Conservation (phyloP, 192 early-diverging fungal genomes). For the Coemansia sp. region DNA sequence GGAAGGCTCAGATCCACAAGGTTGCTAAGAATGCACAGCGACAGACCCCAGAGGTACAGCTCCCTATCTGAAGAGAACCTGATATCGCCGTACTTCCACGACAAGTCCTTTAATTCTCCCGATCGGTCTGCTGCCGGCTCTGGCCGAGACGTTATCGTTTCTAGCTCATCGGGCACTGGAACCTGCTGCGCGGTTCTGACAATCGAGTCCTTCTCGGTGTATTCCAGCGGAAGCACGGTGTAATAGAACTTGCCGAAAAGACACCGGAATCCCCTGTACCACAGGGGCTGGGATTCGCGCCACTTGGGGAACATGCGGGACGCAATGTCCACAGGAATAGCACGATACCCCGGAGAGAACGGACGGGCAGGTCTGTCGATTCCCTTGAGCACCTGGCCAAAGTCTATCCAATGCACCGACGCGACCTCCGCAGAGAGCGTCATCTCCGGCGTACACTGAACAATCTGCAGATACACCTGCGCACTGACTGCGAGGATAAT, state of each 20-base stretch:
- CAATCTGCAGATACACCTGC: slow-evolving; percentile 40
- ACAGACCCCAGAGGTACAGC: slow-evolving; percentile 51
- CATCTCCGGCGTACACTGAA: slow-evolving; percentile 11
- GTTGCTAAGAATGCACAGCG: slow-evolving; percentile 29
- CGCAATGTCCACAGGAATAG: slow-evolving; percentile 19
- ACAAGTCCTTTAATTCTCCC: neutral
- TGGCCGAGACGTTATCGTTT: neutral
- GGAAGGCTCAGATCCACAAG: slow-evolving; percentile 42
- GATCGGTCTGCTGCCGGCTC: neutral
- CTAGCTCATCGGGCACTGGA: neutral
- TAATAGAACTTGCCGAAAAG: slow-evolving; percentile 23
- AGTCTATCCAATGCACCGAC: slow-evolving; percentile 44
- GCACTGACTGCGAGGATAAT: slow-evolving; percentile 28
- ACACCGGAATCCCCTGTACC: slow-evolving; percentile 17
- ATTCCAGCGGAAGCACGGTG: slow-evolving; percentile 31
- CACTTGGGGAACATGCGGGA: slow-evolving; percentile 13
- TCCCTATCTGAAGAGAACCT: slow-evolving; percentile 25
- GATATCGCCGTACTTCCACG: slow-evolving; percentile 3
- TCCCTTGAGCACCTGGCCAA: slow-evolving; percentile 17
- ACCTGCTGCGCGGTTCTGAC: neutral
- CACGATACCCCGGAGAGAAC: slow-evolving; percentile 9
- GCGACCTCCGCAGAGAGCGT: slow-evolving; percentile 35
- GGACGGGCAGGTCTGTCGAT: slow-evolving; percentile 13
- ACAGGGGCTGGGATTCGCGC: slow-evolving; percentile 9
- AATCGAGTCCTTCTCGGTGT: slow-evolving; percentile 4